These are phyloP conservation scores for Diddensiella santjacobensis DNA, from an alignment of 805 yeast genomes.

Conservation along the genomic window DNA sequence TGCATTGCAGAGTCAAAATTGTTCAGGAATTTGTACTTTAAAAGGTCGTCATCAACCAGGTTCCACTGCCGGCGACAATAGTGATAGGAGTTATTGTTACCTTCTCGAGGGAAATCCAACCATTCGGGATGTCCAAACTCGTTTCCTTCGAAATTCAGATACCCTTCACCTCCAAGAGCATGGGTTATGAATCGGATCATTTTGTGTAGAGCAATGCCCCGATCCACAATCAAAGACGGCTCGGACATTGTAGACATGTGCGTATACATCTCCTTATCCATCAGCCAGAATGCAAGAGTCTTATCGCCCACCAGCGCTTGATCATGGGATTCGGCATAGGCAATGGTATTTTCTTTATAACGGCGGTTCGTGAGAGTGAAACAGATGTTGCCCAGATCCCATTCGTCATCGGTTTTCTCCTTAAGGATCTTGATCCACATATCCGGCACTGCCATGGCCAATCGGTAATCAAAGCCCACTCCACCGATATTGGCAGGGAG, in stretches of 20 bases:
- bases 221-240: slow-evolving; percentile 71
- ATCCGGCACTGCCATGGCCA: slow-evolving; percentile 97
- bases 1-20: slow-evolving; percentile 87
- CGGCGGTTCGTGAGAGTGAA: slow-evolving; percentile 85
- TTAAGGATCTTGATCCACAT: slow-evolving; percentile 97
- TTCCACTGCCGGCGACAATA: slow-evolving; percentile 96
- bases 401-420: slow-evolving; percentile 78
- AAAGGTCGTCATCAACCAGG: slow-evolving; percentile 69
- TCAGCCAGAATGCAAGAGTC: slow-evolving; percentile 93
- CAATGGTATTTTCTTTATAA: slow-evolving; percentile 81
- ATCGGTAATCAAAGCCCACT: slow-evolving; percentile 86
- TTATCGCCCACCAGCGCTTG: slow-evolving; percentile 98
- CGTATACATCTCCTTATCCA: slow-evolving; percentile 98
- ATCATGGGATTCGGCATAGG: slow-evolving; percentile 93
- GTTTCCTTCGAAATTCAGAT: slow-evolving; percentile 93
- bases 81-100: slow-evolving; percentile 83
- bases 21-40: slow-evolving; percentile 75
- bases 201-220: slow-evolving; percentile 90
- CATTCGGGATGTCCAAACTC: slow-evolving; percentile 99
- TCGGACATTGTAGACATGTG: slow-evolving; percentile 79
- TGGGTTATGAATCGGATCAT: slow-evolving; percentile 85
- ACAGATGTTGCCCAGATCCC: slow-evolving; percentile 82
- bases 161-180: slow-evolving; percentile 94
- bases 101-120: slow-evolving; percentile 93
- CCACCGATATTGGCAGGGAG: slow-evolving; percentile 74